phyloP scores from a whole-genome alignment of 257 asterid genomes.

The Craterostigma plantagineum region DNA sequence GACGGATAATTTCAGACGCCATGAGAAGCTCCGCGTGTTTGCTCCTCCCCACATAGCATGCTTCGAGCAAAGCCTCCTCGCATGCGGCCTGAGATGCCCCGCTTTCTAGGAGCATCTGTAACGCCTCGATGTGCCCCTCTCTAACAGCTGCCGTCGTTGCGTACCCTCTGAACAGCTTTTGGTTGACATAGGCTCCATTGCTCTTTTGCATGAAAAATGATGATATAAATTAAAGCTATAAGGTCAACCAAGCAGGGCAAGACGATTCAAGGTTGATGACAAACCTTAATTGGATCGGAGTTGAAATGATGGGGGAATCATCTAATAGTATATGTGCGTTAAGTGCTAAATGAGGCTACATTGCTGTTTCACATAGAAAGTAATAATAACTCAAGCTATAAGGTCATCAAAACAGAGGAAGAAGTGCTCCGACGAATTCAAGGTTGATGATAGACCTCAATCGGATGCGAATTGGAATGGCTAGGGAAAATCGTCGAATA shows the following conservation, averaged over 20 bases:
- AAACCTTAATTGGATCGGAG: no score
- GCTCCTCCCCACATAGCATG: conserved; percentile 34
- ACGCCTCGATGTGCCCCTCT: conserved; percentile 44
- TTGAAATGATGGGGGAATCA: no score
- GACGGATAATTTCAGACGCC: conserved; percentile 49
- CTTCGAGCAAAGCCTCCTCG: conserved; percentile 72
- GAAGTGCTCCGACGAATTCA: no score
- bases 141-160: conserved; percentile 69
- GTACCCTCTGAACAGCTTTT: conserved; percentile 57
- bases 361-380: neutral
- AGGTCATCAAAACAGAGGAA: no score
- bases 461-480: no score
- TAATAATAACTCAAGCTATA: neutral
- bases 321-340: no score
- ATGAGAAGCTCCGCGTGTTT: conserved; percentile 43
- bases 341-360: no score
- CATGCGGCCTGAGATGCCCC: conserved; percentile 56
- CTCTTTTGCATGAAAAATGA: conserved; percentile 15
- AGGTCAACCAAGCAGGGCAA: no score
- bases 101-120: conserved; percentile 34
- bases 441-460: no score
- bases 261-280: no score
- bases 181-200: conserved; percentile 46
- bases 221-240: neutral
- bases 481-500: no score